Evolutionary conservation across 257 asterid genomes (phyloP), one percentile per base, ranked within the genome.

Genomic region (Ligustrum vulgare): DNA sequence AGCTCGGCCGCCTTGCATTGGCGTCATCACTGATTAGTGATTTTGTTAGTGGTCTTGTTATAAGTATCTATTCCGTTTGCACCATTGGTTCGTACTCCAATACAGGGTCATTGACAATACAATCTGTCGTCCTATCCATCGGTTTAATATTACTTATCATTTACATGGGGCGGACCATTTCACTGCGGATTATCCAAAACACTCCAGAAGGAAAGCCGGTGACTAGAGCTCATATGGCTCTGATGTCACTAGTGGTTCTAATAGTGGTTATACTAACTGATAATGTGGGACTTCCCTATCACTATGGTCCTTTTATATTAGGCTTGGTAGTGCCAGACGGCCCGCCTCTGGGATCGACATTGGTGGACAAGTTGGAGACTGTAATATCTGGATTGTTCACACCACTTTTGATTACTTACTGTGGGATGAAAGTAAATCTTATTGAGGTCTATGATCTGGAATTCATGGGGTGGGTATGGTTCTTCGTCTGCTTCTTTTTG

Each of bases 161-260:
- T 63, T 82, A 82, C 15, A 80, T 87, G 62, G 87, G 84, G 2
- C 85, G 90, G 35, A 91, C 96, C 9, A 0, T 91, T 65, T 80
- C 88, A 20, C 62, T 79, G 1, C 82, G 95, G 97, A 79, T 92
- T 74, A 82, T 92, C 64, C 71, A 77, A 37, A 82, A 49, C 67
- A 94, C 98, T 3, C 98, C 97, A 0, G 98, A 91, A 76, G 98
- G 98, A 28, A 88, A 84, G 78, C 88, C 89, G 0, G 84, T 92
- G 11, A 70, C 83, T 67, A 81, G 82, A 51, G 71, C 87, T 32
- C 87, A 88, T 71, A 81, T 89, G 72, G 35, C 86, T 47, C 71
- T 88, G 45, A 75, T 88, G 76, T 56, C 91, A 4, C 49, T 83
- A 54, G 1, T 83, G 67, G 94, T 93, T 77, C 34, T 92, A n/a